A percentile compares a stretch with the other conserved stretches of the same genome.
These are phyloP conservation scores for Tardiomyces digboiensis DNA, from an alignment of 1,139 yeast genomes.

Conservation along the genomic window DNA sequence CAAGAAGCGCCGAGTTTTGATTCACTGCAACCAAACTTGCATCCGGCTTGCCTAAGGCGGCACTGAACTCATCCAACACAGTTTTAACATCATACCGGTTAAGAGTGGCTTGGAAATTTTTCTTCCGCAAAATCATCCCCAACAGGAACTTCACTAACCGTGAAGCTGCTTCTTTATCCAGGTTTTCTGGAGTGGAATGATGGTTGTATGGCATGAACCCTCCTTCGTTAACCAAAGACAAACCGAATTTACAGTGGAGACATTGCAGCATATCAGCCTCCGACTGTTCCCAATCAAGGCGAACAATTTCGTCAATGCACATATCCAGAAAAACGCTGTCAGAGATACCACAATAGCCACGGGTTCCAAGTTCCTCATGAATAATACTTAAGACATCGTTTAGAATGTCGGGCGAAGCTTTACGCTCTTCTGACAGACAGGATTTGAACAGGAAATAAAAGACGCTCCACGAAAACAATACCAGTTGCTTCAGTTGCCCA, in stretches of 20 bases:
- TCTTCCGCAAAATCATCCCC: slow-evolving; percentile 47
- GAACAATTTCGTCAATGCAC: slow-evolving; percentile 45
- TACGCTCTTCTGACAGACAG: slow-evolving; percentile 11
- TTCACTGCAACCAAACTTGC: slow-evolving; percentile 28
- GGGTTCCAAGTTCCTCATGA: slow-evolving; percentile 66
- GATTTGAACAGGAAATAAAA: slow-evolving; percentile 22
- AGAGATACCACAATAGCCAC: slow-evolving; percentile 59
- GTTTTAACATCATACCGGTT: slow-evolving; percentile 58
- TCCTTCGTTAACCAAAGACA: slow-evolving; percentile 45
- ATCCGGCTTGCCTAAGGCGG: slow-evolving; percentile 63
- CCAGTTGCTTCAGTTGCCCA: slow-evolving; percentile 39
- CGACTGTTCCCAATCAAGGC: slow-evolving; percentile 33
- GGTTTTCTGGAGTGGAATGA: slow-evolving; percentile 36
- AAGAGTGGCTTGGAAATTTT: slow-evolving; percentile 44
- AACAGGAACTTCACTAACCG: slow-evolving; percentile 53
- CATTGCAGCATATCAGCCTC: slow-evolving; percentile 65
- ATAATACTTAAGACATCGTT: slow-evolving; percentile 44
- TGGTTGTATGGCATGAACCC: slow-evolving; percentile 60
- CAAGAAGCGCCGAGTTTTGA: slow-evolving; percentile 33
- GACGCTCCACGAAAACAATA: slow-evolving; percentile 36
- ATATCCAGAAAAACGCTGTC: slow-evolving; percentile 54
- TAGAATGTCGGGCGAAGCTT: slow-evolving; percentile 16
- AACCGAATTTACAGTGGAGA: slow-evolving; percentile 68
- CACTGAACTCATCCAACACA: slow-evolving; percentile 62
- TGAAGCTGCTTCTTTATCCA: slow-evolving; percentile 43